These are phyloP conservation scores for Mycosphaerella sp. DNA, from an alignment of 2,329 filamentous ascomycete genomes.

Conservation along the genomic window DNA sequence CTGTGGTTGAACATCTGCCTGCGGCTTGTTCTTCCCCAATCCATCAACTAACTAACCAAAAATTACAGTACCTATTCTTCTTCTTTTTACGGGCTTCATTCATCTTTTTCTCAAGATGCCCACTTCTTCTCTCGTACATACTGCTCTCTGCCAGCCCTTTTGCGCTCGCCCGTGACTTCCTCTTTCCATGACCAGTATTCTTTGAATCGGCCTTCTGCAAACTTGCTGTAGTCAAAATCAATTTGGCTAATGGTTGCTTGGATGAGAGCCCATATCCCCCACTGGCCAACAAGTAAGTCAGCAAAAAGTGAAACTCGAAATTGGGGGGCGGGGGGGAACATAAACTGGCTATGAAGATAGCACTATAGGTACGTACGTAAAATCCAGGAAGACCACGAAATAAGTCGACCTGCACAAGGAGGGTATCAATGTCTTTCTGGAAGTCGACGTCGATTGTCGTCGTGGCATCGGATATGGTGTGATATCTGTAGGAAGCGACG, in stretches of 20 bases:
- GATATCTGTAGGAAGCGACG: slow-evolving; percentile 59
- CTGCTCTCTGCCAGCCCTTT: slow-evolving; percentile 51
- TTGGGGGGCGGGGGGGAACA: no score
- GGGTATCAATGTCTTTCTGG: slow-evolving; percentile 58
- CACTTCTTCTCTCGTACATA: slow-evolving; percentile 74
- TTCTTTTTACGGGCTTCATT: no score
- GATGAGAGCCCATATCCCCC: slow-evolving; percentile 93
- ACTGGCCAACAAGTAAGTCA: slow-evolving; percentile 27
- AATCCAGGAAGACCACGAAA: slow-evolving; percentile 89
- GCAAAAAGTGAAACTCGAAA: no score
- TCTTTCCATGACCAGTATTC: slow-evolving; percentile 93
- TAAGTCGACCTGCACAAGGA: slow-evolving; percentile 75
- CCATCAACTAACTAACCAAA: not conserved
- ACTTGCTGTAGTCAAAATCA: slow-evolving; percentile 91
- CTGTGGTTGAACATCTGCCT: slow-evolving; percentile 17
- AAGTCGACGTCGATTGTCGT: slow-evolving; percentile 46
- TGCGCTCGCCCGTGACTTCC: slow-evolving; percentile 60
- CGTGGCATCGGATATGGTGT: slow-evolving; percentile 29
- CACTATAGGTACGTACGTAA: slow-evolving; percentile 42
- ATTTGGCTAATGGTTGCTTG: slow-evolving; percentile 92
- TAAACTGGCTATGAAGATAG: no score
- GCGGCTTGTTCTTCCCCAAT: not conserved
- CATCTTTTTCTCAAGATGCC: slow-evolving; percentile 34
- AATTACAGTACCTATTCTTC: no score
- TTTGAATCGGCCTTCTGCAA: slow-evolving; percentile 76